These are phyloP conservation scores for Agaricus blazei DNA, from an alignment of 768 basidiomycete species.

Conservation along the genomic window DNA sequence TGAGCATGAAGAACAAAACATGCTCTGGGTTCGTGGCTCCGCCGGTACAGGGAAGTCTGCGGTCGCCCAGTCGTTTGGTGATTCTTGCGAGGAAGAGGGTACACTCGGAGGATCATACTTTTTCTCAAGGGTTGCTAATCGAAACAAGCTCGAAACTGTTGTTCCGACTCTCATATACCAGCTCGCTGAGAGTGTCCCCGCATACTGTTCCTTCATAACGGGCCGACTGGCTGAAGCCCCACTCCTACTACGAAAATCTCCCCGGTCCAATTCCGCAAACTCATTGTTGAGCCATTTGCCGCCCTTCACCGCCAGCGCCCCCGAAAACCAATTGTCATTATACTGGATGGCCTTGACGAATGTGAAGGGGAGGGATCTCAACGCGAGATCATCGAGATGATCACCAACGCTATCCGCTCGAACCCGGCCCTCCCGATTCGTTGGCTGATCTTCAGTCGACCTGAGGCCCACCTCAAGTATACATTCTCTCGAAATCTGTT, in stretches of 20 bases:
- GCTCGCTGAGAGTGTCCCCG: neutral
- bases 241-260: neutral
- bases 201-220: neutral
- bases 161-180: neutral
- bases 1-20: neutral
- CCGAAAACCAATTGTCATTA: neutral
- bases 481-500: too few relatives aligned
- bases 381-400: too few relatives aligned
- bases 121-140: neutral
- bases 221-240: neutral
- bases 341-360: constrained; percentile 1
- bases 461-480: too few relatives aligned
- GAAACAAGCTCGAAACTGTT: neutral
- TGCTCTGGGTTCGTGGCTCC: constrained; percentile 5
- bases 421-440: too few relatives aligned
- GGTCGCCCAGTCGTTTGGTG: neutral
- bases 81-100: neutral
- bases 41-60: constrained; percentile 10
- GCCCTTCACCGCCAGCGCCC: neutral
- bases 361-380: neutral
- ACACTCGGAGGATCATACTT: neutral
- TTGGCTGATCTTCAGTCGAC: too few relatives aligned
- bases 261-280: neutral
- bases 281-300: neutral
- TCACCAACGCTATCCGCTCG: too few relatives aligned